These are phyloP conservation scores for Magnaporthiopsis poae DNA, from an alignment of 2,329 filamentous ascomycete species.

Conservation along the genomic window DNA sequence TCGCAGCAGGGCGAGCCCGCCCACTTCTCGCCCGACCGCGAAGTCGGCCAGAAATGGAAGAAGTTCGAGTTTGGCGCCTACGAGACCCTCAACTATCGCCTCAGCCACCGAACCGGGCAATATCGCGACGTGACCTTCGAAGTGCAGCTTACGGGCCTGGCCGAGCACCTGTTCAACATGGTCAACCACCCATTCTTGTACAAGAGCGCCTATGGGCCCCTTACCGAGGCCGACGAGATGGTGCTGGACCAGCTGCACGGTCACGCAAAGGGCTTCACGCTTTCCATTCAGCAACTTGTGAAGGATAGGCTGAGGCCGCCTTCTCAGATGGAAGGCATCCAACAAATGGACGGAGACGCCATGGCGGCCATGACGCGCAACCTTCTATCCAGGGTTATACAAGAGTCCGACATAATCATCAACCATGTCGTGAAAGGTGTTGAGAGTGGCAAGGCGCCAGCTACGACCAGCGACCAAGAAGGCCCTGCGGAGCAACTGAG, in stretches of 20 bases:
- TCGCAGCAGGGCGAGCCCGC: background rate
- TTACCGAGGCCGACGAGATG: conserved; percentile 11
- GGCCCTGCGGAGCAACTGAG: background rate
- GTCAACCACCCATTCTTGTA: conserved; percentile 11
- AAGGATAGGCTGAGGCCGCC: conserved; percentile 3
- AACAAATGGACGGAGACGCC: background rate
- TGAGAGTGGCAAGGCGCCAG: background rate
- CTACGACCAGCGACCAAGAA: background rate
- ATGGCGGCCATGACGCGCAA: background rate
- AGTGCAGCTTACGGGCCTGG: conserved; percentile 12
- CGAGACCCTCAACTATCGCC: conserved; percentile 10
- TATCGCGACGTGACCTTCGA: conserved; percentile 11
- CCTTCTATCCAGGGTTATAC: background rate
- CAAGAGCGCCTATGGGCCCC: conserved; percentile 4
- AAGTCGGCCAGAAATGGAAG: conserved; percentile 10
- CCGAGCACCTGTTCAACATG: conserved; percentile 12
- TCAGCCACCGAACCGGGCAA: conserved; percentile 5
- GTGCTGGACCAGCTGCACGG: conserved; percentile 12
- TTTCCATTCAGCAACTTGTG: conserved; percentile 9
- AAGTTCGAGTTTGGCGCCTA: conserved; percentile 11
- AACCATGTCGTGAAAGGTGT: background rate
- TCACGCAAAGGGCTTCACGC: conserved; percentile 7
- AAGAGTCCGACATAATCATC: background rate
- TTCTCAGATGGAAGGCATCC: background rate
- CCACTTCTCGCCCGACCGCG: conserved; percentile 9